These are phyloP conservation scores for Penicillium sp. DNA, from an alignment of 2,329 filamentous ascomycete species.

Conservation along the genomic window DNA sequence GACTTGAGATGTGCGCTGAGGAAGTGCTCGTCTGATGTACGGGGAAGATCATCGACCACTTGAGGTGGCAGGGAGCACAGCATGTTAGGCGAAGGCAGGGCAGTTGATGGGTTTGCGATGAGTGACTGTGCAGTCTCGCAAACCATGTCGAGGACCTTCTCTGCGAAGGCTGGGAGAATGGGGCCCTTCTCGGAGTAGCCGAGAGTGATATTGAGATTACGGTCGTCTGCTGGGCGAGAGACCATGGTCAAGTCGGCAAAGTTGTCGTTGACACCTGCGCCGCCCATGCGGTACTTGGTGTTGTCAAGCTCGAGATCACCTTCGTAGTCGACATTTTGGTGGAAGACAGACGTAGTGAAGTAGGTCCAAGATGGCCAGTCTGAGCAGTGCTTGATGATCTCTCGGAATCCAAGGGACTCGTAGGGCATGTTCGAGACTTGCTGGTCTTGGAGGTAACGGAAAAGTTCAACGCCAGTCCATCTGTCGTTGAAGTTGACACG, in stretches of 20 bases:
- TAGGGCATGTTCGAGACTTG: constrained; percentile 58
- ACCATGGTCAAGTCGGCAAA: constrained; percentile 43
- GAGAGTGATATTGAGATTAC: constrained; percentile 37
- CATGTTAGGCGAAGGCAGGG: constrained; percentile 35
- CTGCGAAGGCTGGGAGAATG: constrained; percentile 34
- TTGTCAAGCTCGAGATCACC: constrained; percentile 39
- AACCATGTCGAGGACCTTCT: constrained; percentile 41
- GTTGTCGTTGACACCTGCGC: constrained; percentile 41
- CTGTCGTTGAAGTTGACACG: constrained; percentile 56
- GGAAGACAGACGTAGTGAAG: constrained; percentile 44
- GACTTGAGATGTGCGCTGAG: constrained; percentile 39
- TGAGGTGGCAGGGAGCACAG: constrained; percentile 35
- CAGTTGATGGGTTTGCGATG: constrained; percentile 35
- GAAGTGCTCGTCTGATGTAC: constrained; percentile 32
- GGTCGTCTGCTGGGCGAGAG: constrained; percentile 36
- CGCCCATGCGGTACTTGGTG: constrained; percentile 41
- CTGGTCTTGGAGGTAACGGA: constrained; percentile 58
- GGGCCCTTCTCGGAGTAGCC: constrained; percentile 41
- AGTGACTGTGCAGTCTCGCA: constrained; percentile 40
- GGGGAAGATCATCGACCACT: constrained; percentile 27
- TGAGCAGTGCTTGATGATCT: constrained; percentile 51
- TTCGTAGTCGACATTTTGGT: constrained; percentile 40
- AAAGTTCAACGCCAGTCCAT: constrained; percentile 56
- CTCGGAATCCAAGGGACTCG: constrained; percentile 56
- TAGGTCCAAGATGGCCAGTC: constrained; percentile 44